phyloP scores from a whole-genome alignment of 2,329 filamentous ascomycete genomes.

The Fusarium agapanthi region DNA sequence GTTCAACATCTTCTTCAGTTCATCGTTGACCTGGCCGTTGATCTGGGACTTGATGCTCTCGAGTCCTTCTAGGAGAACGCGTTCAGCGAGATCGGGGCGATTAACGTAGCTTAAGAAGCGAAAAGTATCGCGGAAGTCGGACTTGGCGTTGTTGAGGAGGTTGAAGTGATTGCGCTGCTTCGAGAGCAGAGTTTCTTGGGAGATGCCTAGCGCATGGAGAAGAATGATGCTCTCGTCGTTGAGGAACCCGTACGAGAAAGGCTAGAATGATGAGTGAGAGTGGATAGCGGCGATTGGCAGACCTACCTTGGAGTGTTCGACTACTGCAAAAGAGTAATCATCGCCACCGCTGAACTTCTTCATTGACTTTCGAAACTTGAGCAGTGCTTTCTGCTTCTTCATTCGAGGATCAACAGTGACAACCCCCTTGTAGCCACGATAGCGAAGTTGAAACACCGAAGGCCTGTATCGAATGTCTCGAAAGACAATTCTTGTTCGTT shows the following conservation, averaged over 20 bases:
- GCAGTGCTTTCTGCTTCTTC: background rate
- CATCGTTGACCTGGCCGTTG: background rate
- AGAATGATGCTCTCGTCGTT: constrained; percentile 2
- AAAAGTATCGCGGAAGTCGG: background rate
- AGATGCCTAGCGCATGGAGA: rapidly evolving
- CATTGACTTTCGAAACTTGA: constrained; percentile 6
- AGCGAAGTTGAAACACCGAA: background rate
- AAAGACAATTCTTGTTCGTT: background rate
- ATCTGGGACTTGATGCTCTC: background rate
- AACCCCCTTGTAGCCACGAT: background rate
- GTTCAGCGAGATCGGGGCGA: background rate
- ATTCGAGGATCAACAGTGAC: constrained; percentile 1
- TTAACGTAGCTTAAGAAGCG: constrained; percentile 4
- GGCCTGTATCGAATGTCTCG: background rate
- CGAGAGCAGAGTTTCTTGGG: background rate
- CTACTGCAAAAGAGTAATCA: background rate
- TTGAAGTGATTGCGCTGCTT: background rate
- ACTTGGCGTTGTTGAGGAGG: background rate
- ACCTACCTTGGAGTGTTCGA: background rate
- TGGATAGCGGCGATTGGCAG: no score
- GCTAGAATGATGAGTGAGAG: rapidly evolving
- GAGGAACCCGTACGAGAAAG: background rate
- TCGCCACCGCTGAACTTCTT: constrained; percentile 2
- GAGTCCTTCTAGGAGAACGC: background rate
- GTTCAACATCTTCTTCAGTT: background rate